A percentile compares a stretch with the other conserved stretches of the same genome.
Evolutionary conservation across 1,284 basidiomycete genomes (phyloP).

Genomic region (Bjerkandera adusta): DNA sequence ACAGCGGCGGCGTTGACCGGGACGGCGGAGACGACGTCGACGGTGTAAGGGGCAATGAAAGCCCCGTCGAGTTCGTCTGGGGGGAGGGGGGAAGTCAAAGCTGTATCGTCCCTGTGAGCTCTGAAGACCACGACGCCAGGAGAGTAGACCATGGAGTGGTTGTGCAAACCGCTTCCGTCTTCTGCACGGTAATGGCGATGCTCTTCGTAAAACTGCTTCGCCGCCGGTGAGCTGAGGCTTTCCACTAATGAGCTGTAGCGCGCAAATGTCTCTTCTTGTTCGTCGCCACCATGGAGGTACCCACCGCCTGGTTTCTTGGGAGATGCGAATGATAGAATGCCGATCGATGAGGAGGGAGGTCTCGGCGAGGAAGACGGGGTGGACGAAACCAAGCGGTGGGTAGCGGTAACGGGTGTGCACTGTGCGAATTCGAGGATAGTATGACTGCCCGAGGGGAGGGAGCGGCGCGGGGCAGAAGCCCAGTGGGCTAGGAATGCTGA

Average conservation of each 20-base stretch:
- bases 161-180: constrained; percentile 39
- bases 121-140: constrained; percentile 47
- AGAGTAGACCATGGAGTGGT: constrained; percentile 50
- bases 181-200: constrained; percentile 34
- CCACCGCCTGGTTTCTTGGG: constrained; percentile 46
- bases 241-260: constrained; percentile 44
- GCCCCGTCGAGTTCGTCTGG: constrained; percentile 29
- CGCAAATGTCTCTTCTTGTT: constrained; percentile 45
- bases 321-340: constrained; percentile 46
- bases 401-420: constrained; percentile 33
- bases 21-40: constrained; percentile 45
- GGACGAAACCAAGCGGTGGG: constrained; percentile 29
- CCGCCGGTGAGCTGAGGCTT: constrained; percentile 37
- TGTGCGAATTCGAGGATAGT: constrained; percentile 31
- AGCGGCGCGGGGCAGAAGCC: constrained; percentile 16
- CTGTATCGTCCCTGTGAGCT: constrained; percentile 34
- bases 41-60: constrained; percentile 39
- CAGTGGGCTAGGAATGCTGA: constrained; percentile 36
- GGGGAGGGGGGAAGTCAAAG: constrained; percentile 19
- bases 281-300: constrained; percentile 44
- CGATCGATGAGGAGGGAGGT: constrained; percentile 28
- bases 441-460: constrained; percentile 17
- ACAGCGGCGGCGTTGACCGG: constrained; percentile 44
- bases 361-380: constrained; percentile 9
- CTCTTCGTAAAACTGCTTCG: constrained; percentile 41